Evolutionary conservation across 2,329 filamentous ascomycete species (phyloP), one percentile per base, ranked within the genome.

Genomic region (Colletotrichum spaethianum): DNA sequence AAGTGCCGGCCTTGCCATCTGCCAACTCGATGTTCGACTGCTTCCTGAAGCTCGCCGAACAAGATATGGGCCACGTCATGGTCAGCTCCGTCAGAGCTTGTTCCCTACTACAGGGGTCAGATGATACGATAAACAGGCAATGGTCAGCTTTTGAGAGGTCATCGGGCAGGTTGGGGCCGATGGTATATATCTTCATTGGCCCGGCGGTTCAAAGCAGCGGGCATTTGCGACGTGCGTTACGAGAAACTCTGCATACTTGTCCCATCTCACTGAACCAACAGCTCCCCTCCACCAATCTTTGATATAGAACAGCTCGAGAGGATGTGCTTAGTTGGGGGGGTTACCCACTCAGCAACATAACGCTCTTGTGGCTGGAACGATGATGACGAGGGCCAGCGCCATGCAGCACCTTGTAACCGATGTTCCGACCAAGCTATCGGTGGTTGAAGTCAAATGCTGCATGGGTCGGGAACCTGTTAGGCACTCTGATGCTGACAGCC

Each of bases 181-280:
- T 20, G n/a, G 26, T 12, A 38, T 28, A 23, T 18, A 38, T 28
- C 33, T 18, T 42, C 40, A 20, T 36, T 20, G 42, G 16, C 12
- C 26, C 40, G n/a, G n/a, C 40, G 66, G 31, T 11, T 40, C 60
- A 69, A 50, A 38, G 50, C 60, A 69, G 66, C 66, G 50, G 60
- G 60, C 60, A 69, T 64, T 64, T 57, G 38, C 38, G 31, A 23
- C 48, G 60, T 63, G 50, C 40, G 46, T 52, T 28, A 31, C 18
- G 50, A 40, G 55, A n/a, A 20, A 64, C 20, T 42, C 28, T 31
- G 20, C 50, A 50, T 28, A 11, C 16, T 23, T 67, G 38, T n/a
- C 31, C 23, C 36, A n/a, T 28, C 63, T 38, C 31, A 46, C 59
- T 33, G 40, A 14, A 33, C 50, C 38, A 60, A 28, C n/a, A 44